Evolutionary conservation across 2,329 filamentous ascomycete genomes (phyloP), one percentile per base, ranked within the genome.

Genomic region (Clonostachys rosea): DNA sequence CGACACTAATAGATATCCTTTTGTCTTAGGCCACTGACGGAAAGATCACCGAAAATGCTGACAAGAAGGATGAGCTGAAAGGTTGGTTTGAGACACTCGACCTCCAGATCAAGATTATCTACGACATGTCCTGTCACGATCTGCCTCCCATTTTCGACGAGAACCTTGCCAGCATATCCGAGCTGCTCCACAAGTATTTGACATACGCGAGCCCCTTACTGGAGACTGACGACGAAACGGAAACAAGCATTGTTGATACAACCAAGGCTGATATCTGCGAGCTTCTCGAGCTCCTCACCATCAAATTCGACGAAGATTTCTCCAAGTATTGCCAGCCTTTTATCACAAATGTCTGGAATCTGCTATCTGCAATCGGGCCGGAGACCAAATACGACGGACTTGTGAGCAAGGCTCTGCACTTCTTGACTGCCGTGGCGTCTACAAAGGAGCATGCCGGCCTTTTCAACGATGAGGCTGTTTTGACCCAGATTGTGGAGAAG

Each of bases 71-170:
- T 6, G 81, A 76, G 14, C 76, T 99, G 41, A 83, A 85, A 60
- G 81, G 83, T 55, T 88, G 90, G 64, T 91, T 96, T 57, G 84
- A 88, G 53, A 90, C 91, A 4, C 77, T 99, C 52, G 91, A 92
- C 64, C 76, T 97, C 45, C 82, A 95, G 56, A 77, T 96, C 56
- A 95, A 95, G 73, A 84, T 99, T 43, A 84, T 97, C 63, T 94
- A 94, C 70, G 95, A 99, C 67, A 83, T 99, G 45, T 96, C 91
- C n/a, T 96, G 86, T 62, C 95, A 99, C 64, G 94, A 99, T 65
- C 79, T 99, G 57, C 91, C 94, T 14, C 91, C 92, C 3, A 85
- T 94, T 56, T 95, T 99, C 64, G 94, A 99, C 73, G 87, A 95
- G 54, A 88, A 95, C 61, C 78, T 99, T 17, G 69, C 75, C 43